Base-by-base conservation (phyloP, 768 basidiomycete species). In the Naganishia randhawae region DNA sequence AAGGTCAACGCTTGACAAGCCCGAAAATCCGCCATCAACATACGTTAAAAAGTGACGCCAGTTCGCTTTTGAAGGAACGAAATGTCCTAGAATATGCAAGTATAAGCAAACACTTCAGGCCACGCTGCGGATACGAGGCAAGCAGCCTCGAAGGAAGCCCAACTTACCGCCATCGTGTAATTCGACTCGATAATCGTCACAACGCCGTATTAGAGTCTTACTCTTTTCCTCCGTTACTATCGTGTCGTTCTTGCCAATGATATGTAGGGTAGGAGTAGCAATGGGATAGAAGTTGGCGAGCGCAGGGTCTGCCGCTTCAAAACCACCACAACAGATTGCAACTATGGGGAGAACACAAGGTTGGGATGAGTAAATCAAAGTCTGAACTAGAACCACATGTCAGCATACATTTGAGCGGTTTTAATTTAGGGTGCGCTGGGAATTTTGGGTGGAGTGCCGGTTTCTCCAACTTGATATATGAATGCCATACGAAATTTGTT, bases 281-380 rank as follows among this genome's bases (percentile, higher is more conserved):
- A 79, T 67, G 25, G 78, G 78, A 74, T 77, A 79, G 50, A 72
- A 75, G 29, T 65, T 54, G 8, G 42, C 42, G 53, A 78, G 71
- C 14, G 69, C 62, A 13, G 74, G 74, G 22, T 71, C 61, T 11
- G 65, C 53, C 10, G 77, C 74, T 8, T 73, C 41, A 71, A 78
- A 79, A 17, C 78, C 78, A 45, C 78, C 78, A 27, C 75, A 75
- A 52, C 68, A 73, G 52, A 79, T 77, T 16, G 72, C 65, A 64
- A 78, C 76, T 77, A 67, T 35, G 32, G 6, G 7, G 45, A 27
- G 17, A 17, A 8, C 16, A 32, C 35, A 57, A 33, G 31, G 7
- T 31, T 52, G 39, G 13, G 10, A 22, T 22, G 32, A 31, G 35
- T 50, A 51, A 48, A 31, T 25, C 37, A 27, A 32, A 14, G 19